Evolutionary conservation across 495 filamentous ascomycete genomes (phyloP), one percentile per base, ranked within the genome.

Genomic region (Tuber borchii): DNA sequence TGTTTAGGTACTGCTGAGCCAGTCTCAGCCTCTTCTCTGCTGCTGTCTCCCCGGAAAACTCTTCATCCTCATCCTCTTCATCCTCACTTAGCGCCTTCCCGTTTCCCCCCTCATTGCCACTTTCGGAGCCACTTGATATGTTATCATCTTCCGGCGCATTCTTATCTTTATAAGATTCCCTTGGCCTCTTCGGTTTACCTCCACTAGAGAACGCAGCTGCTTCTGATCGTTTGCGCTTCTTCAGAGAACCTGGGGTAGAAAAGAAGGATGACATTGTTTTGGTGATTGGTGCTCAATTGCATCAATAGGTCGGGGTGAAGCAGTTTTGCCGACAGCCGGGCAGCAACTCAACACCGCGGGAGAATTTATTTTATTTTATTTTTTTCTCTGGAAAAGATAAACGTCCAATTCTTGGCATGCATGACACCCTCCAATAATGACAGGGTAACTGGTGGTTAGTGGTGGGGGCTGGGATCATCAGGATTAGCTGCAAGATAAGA

Each of bases 1-100:
- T 97, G 26, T 96, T 92, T 69, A 99, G 87, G 83, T 98, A 98
- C 78, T 92, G 90, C 85, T 97, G 93, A 14, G 95, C 95, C 48
- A 99, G 89, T 80, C 94, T 90, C 79, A 97, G 84, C 75, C 95
- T 88, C 83, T 92, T 90, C 81, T 97, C 93, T 75, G 92, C 93
- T 3, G 90, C 93, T 19, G 95, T 98, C 85, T 97, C 96, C 42
- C 75, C 72, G 20, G 77, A 76, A 48, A 77, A 69, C 79, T 89
- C 87, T 34, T 89, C 89, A 56, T 89, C 87, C 20, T 79, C 77
- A 69, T 86, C 88, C 44, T 86, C 88, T 22, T 85, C 85, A 26
- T 88, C 89, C 0, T 83, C 85, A 65, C 26, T 65, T 65, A 34
- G 14, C 65, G 75, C 75, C 26, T 68, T 72, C n/a, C 56, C 72